Percentiles rank a stretch among this genome's conserved stretches.
Conservation (phyloP, 305 asterid species). For the Fraxinus platypoda region DNA sequence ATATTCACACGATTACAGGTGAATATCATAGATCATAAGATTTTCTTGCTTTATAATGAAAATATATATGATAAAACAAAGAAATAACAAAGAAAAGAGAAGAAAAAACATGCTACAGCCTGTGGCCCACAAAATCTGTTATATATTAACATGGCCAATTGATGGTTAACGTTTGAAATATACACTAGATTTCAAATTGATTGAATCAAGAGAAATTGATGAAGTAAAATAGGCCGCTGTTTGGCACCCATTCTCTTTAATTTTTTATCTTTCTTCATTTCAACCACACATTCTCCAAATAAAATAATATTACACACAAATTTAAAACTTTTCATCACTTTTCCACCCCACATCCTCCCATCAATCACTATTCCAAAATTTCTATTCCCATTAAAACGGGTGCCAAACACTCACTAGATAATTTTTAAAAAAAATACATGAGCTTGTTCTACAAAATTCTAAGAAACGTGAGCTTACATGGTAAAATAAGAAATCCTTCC, state of each 20-base stretch:
- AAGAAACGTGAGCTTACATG: neutral
- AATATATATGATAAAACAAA: neutral
- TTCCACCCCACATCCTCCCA: no score
- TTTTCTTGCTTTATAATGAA: neutral
- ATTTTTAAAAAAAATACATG: neutral
- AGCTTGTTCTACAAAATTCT: neutral
- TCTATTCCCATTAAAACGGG: no score
- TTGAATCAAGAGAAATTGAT: neutral
- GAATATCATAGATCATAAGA: neutral
- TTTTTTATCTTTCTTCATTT: no score
- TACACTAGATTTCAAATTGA: neutral
- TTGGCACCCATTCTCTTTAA: no score
- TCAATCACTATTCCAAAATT: no score
- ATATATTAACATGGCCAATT: neutral
- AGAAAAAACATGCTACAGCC: neutral
- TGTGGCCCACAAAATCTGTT: neutral
- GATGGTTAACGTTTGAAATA: neutral
- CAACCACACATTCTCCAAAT: no score
- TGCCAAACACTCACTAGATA: no score
- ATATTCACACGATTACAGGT: neutral
- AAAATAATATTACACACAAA: no score
- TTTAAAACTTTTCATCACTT: no score
- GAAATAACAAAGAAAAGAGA: neutral
- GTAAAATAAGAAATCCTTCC: neutral
- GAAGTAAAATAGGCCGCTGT: neutral